Evolutionary conservation across 306 rosid species (phyloP).

Genomic region (Vigna reflexopilosa): DNA sequence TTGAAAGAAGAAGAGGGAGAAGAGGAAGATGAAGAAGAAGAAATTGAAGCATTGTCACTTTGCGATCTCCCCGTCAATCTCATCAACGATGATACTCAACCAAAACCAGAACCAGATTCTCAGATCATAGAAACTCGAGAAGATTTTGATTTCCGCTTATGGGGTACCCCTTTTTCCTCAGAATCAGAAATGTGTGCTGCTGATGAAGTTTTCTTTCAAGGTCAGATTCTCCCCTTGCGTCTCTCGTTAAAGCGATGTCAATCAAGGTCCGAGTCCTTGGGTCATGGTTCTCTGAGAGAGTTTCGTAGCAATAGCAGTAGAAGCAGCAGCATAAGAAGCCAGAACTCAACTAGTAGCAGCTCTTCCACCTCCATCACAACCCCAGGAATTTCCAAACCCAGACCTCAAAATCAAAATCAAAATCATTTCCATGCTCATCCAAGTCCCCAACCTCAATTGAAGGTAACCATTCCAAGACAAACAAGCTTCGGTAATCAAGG

Average conservation of each 20-base stretch:
- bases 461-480: slow-evolving; percentile 45
- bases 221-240: slow-evolving; percentile 68
- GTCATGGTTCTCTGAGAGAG: slow-evolving; percentile 40
- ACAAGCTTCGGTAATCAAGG: slow-evolving; percentile 47
- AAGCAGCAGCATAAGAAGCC: slow-evolving; percentile 62
- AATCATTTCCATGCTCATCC: slow-evolving; percentile 61
- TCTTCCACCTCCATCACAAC: slow-evolving; percentile 39
- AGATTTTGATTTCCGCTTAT: slow-evolving; percentile 65
- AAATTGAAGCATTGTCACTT: slow-evolving; percentile 59
- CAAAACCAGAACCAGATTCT: slow-evolving; percentile 27
- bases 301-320: slow-evolving; percentile 55
- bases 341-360: slow-evolving; percentile 56
- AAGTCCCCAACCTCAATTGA: slow-evolving; percentile 72
- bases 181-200: slow-evolving; percentile 72
- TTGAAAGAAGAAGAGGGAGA: slow-evolving; percentile 36
- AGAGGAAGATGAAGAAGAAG: slow-evolving; percentile 32
- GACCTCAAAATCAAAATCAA: slow-evolving; percentile 43
- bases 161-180: slow-evolving; percentile 40
- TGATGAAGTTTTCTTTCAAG: slow-evolving; percentile 76
- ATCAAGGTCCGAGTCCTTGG: slow-evolving; percentile 55
- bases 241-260: slow-evolving; percentile 34
- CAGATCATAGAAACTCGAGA: slow-evolving; percentile 45
- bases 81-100: slow-evolving; percentile 37
- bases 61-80: slow-evolving; percentile 63
- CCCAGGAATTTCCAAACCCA: slow-evolving; percentile 46